These are phyloP conservation scores for Saposhnikovia divaricata DNA, from an alignment of 129 eudicot genomes.

Conservation along the genomic window DNA sequence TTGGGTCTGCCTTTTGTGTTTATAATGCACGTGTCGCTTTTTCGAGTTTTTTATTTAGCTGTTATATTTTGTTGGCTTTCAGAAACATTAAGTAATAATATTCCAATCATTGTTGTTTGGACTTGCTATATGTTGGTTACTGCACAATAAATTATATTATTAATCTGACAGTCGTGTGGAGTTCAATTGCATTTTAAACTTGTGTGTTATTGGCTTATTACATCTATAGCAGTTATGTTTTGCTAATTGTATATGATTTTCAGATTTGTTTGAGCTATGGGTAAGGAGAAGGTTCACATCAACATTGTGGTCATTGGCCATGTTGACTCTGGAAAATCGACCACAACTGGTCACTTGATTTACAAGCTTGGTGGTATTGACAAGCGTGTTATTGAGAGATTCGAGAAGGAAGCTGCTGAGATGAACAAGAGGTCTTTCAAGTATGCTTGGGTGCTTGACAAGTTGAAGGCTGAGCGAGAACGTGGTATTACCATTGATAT, in stretches of 20 bases:
- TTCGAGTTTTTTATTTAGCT: not conserved
- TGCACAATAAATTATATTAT: not conserved
- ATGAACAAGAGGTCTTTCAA: slow-evolving; percentile 58
- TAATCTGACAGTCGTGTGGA: not conserved
- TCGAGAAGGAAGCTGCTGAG: slow-evolving; percentile 53
- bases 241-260: not conserved
- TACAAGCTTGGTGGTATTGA: slow-evolving; percentile 55
- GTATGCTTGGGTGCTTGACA: slow-evolving; percentile 57
- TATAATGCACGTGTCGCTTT: not conserved
- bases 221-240: not conserved
- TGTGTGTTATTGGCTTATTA: not conserved
- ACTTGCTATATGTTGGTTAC: not conserved
- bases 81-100: not conserved
- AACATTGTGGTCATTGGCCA: slow-evolving; percentile 55
- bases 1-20: not conserved
- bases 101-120: not conserved
- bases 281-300: slow-evolving; percentile 45
- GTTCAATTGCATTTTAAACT: not conserved
- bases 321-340: slow-evolving; percentile 49
- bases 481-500: slow-evolving; percentile 57
- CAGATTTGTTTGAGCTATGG: slow-evolving; percentile 21
- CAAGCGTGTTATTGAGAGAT: slow-evolving; percentile 55
- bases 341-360: slow-evolving; percentile 47
- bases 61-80: not conserved
- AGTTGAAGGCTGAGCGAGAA: slow-evolving; percentile 54